Conservation (phyloP, 2,329 filamentous ascomycete species). For the Fusarium humuli region DNA sequence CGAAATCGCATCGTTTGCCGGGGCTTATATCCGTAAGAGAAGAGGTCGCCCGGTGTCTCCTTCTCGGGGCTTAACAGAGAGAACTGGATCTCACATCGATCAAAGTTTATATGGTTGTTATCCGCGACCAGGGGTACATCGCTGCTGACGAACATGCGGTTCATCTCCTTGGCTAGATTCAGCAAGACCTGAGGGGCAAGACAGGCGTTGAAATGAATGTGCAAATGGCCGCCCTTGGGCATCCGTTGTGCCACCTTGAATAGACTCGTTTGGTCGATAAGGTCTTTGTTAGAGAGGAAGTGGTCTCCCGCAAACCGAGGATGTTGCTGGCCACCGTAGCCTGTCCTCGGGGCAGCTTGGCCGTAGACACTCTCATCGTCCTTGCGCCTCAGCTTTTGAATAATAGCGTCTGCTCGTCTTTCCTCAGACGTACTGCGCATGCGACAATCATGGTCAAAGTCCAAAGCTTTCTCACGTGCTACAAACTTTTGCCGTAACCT, state of each 20-base stretch:
- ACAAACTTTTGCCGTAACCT: constrained; percentile 47
- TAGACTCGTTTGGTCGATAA: constrained; percentile 67
- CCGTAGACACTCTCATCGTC: constrained; percentile 56
- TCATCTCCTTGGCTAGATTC: constrained; percentile 63
- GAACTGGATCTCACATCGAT: constrained; percentile 71
- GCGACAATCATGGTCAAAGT: constrained; percentile 56
- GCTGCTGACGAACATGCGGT: constrained; percentile 78
- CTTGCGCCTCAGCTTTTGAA: constrained; percentile 52
- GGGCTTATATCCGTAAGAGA: constrained; percentile 60
- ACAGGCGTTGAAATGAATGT: constrained; percentile 84
- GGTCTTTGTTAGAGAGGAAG: constrained; percentile 66
- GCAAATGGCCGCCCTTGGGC: constrained; percentile 79
- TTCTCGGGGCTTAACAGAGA: constrained; percentile 58
- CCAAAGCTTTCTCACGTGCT: constrained; percentile 51
- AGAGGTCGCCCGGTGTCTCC: constrained; percentile 59
- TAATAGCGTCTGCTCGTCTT: constrained; percentile 53
- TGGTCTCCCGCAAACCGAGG: constrained; percentile 64
- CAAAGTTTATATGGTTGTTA: constrained; percentile 58
- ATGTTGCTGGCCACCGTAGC: constrained; percentile 59
- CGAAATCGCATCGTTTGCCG: constrained; percentile 58
- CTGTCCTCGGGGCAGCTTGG: constrained; percentile 47
- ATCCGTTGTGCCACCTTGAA: constrained; percentile 67
- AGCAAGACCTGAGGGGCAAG: constrained; percentile 71
- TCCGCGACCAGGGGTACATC: constrained; percentile 57
- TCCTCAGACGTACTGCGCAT: constrained; percentile 51